These are phyloP conservation scores for Calonectria pseudoreteaudii DNA, from an alignment of 2,329 filamentous ascomycete genomes.

Conservation along the genomic window DNA sequence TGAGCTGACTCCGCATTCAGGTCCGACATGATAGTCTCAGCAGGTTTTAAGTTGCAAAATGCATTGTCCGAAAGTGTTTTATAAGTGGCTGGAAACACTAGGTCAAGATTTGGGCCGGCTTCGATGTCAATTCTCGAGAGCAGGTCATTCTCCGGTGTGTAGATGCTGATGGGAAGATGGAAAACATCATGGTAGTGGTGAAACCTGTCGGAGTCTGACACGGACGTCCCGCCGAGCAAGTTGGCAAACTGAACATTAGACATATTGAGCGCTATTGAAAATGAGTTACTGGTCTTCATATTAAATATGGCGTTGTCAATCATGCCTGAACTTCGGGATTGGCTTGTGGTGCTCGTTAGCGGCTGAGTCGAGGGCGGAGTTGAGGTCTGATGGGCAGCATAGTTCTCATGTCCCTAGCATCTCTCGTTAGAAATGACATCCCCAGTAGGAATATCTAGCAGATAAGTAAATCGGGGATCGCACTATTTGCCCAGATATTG, in stretches of 20 bases:
- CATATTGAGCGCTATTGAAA: neutral
- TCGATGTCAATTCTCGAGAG: neutral
- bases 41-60: neutral
- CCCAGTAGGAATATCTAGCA: fast-evolving
- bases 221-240: neutral
- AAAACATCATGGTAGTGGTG: neutral
- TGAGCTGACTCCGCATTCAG: neutral
- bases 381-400: neutral
- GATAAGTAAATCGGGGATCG: neutral
- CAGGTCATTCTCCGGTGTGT: neutral
- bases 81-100: neutral
- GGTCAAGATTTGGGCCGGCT: neutral
- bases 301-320: too few relatives aligned
- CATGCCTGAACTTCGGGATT: neutral
- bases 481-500: neutral
- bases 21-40: neutral
- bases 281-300: neutral
- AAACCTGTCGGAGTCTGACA: neutral
- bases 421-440: neutral
- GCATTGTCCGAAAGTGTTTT: neutral
- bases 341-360: neutral
- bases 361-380: neutral
- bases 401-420: neutral
- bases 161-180: neutral
- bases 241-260: neutral